A percentile compares a stretch with the other conserved stretches of the same genome.
Evolutionary conservation across 345 rosid genomes (phyloP).

Genomic region (Euphorbia pulcherrima): DNA sequence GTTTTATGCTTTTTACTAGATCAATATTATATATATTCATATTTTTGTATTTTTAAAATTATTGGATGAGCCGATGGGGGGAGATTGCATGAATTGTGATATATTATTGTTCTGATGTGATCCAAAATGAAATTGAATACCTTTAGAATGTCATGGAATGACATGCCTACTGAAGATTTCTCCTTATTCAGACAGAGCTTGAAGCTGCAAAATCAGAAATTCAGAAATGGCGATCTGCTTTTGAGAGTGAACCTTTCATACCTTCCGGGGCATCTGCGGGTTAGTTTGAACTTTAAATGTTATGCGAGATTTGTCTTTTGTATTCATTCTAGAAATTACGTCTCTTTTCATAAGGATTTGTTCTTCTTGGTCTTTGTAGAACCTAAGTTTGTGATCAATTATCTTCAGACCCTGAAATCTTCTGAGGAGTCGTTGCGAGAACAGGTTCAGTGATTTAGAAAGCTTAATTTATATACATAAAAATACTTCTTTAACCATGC

Average conservation of each 20-base stretch:
- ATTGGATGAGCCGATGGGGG: background rate
- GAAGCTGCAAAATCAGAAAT: conserved; percentile 74
- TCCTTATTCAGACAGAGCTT: conserved; percentile 51
- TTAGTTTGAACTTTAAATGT: conserved; percentile 32
- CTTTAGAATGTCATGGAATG: background rate
- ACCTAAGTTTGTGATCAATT: conserved; percentile 61
- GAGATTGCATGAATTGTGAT: background rate
- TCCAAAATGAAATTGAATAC: background rate
- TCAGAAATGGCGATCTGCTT: conserved; percentile 81
- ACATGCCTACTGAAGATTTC: background rate
- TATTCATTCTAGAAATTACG: conserved; percentile 9
- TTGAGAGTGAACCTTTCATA: conserved; percentile 63
- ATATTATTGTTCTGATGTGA: background rate
- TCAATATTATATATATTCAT: background rate
- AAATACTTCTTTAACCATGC: conserved; percentile 13
- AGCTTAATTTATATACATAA: background rate
- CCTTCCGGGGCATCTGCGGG: conserved; percentile 73
- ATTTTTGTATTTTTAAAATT: background rate
- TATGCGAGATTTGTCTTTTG: background rate
- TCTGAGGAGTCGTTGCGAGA: conserved; percentile 82
- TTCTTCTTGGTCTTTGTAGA: conserved; percentile 44
- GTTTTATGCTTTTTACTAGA: background rate
- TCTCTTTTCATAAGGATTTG: conserved; percentile 7
- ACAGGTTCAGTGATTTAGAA: conserved; percentile 50
- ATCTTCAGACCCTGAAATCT: conserved; percentile 73